Evolutionary conservation across 2,329 filamentous ascomycete genomes (phyloP).

Genomic region (Pseudogymnoascus sp.): DNA sequence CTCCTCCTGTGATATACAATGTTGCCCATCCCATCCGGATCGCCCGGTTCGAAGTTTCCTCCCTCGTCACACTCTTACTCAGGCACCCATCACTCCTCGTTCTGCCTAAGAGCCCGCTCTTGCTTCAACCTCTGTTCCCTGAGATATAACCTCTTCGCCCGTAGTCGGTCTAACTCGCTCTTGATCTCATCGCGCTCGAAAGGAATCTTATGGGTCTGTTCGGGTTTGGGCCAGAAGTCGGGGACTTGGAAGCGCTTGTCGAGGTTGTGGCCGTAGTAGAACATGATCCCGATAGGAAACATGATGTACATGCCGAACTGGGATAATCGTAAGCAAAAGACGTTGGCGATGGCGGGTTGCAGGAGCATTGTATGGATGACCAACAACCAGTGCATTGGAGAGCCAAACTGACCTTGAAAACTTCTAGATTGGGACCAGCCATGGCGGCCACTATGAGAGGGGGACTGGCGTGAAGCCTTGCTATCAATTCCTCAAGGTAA

Average conservation of each 20-base stretch:
- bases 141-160: conserved; percentile 25
- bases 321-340: neutral
- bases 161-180: conserved; percentile 46
- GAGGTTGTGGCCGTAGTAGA: conserved; percentile 98
- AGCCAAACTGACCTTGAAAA: conserved; percentile 68
- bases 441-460: conserved; percentile 34
- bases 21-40: conserved; percentile 2
- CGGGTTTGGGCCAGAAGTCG: conserved; percentile 85
- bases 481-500: neutral
- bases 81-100: neutral
- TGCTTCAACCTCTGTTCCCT: conserved; percentile 29
- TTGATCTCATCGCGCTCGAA: conserved; percentile 75
- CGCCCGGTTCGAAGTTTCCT: conserved; percentile 10
- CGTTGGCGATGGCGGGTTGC: neutral
- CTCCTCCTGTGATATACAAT: conserved; percentile 10
- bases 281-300: conserved; percentile 99
- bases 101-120: conserved; percentile 11
- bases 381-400: neutral
- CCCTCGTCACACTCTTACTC: neutral
- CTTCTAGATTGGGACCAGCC: conserved; percentile 83
- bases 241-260: conserved; percentile 83
- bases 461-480: conserved; percentile 1
- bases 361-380: conserved; percentile 4
- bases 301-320: conserved; percentile 98
- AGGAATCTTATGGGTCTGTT: conserved; percentile 69